A percentile compares a stretch with the other conserved stretches of the same genome.
phyloP scores from a whole-genome alignment of 306 rosid genomes.

The Begonia loranthoides region DNA sequence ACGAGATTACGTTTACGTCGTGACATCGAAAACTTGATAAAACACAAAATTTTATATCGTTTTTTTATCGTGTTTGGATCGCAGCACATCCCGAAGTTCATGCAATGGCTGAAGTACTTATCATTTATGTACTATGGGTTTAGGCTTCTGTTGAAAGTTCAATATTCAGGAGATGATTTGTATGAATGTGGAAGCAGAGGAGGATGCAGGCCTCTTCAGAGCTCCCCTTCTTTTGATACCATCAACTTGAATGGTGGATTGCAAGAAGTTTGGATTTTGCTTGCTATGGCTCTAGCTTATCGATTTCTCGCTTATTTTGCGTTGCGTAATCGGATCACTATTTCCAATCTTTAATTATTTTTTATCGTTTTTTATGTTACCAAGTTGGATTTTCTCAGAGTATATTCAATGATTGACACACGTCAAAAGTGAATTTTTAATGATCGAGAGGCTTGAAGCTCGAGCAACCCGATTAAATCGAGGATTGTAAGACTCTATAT shows the following conservation, averaged over 20 bases:
- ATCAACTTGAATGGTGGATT: slow-evolving; percentile 64
- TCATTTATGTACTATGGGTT: slow-evolving; percentile 90
- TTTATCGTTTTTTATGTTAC: too few species aligned
- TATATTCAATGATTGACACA: too few species aligned
- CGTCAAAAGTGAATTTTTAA: too few species aligned
- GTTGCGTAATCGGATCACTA: slow-evolving; percentile 44
- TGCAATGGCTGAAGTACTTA: slow-evolving; percentile 76
- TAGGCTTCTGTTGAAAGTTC: slow-evolving; percentile 75
- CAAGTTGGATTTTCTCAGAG: too few species aligned
- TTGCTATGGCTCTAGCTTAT: slow-evolving; percentile 61
- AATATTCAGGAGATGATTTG: slow-evolving; percentile 64
- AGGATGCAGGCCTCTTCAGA: slow-evolving; percentile 67
- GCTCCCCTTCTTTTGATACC: slow-evolving; percentile 61
- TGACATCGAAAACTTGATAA: too few species aligned
- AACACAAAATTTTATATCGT: too few species aligned
- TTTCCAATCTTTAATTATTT: slow-evolving; percentile 14
- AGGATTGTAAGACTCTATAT: too few species aligned
- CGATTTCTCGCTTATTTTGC: slow-evolving; percentile 57
- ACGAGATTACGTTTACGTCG: too few species aligned
- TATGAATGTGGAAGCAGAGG: slow-evolving; percentile 60
- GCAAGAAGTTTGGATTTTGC: slow-evolving; percentile 61
- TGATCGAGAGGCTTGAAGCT: too few species aligned
- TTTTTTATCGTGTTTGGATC: slow-evolving; percentile 3
- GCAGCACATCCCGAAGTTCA: slow-evolving; percentile 88
- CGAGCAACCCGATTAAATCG: too few species aligned